Evolutionary conservation across 495 filamentous ascomycete genomes (phyloP), one percentile per base, ranked within the genome.

Genomic region (Pseudoneurospora amorphoporcata): DNA sequence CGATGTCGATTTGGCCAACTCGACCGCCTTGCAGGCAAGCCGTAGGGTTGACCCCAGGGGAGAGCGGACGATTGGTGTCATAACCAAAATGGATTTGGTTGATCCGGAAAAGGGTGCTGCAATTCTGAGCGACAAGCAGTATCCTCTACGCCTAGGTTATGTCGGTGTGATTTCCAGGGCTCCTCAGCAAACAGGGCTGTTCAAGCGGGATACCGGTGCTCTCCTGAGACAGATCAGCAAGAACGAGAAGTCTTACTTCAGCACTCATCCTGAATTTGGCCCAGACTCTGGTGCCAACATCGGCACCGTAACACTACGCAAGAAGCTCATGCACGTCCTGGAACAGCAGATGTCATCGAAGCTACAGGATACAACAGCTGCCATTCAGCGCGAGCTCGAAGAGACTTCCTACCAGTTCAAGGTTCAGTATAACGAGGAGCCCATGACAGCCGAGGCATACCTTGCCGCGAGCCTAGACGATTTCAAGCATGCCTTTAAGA

Each of bases 401-500:
- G 96, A 99, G 81, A 94, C 95, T 6, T 94, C 93, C 0, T 99
- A 99, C 77, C 95, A 99, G 77, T 98, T 97, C 87, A 99, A 98
- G 79, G 96, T 99, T 23, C 96, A 99, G 80, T 99, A 99, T 82
- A 99, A 98, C 78, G 96, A 99, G 78, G 89, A 95, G 35, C 92
- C 94, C 23, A 84, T 99, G 65, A 95, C 93, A 73, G 96, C 95
- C 1, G 96, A 98, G 80, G 95, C 95, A 14, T 98, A 99, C 76
- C 86, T 99, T 16, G 96, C 95, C 4, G 95, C 97, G 75, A 95
- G 91, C 76, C 85, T 99, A 1, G 95, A 99, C 79, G 89, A 90
- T 16, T 98, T 99, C 86, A 99, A 99, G 84, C 95, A 98, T 82
- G 93, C 93, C 0, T 98, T 98, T 83, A 97, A 97, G 81, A 91